phyloP scores from a whole-genome alignment of 2,329 filamentous ascomycete genomes.

The Byssothecium circinans region DNA sequence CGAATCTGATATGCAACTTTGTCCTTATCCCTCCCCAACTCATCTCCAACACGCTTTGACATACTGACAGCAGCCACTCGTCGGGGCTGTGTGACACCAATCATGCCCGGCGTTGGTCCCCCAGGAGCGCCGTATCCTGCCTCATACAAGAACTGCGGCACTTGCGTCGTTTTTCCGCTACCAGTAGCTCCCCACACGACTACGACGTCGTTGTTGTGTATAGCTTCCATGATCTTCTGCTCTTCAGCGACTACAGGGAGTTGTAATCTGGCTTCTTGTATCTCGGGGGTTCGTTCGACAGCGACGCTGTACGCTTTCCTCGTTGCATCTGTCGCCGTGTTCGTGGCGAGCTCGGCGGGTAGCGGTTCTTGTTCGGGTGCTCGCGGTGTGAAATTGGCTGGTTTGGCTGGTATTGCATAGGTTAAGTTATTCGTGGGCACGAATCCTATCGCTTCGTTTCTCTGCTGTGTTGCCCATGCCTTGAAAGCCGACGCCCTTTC shows the following conservation, averaged over 20 bases:
- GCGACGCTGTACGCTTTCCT: slow-evolving; percentile 77
- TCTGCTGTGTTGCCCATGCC: slow-evolving; percentile 83
- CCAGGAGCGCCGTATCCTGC: slow-evolving; percentile 81
- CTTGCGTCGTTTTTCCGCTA: slow-evolving; percentile 95
- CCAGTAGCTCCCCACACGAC: slow-evolving; percentile 94
- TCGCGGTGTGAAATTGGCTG: slow-evolving; percentile 67
- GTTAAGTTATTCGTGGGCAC: slow-evolving; percentile 50
- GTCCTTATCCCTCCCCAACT: slow-evolving; percentile 75
- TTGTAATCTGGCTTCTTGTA: slow-evolving; percentile 76
- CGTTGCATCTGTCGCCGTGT: slow-evolving; percentile 58
- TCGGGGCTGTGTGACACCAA: slow-evolving; percentile 91
- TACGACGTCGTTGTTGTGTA: slow-evolving; percentile 86
- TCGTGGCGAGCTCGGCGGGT: slow-evolving; percentile 63
- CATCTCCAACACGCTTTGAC: slow-evolving; percentile 85
- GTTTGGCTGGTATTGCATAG: slow-evolving; percentile 48
- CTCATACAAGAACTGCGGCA: slow-evolving; percentile 95
- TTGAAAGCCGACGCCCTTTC: slow-evolving; percentile 76
- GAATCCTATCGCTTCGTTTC: slow-evolving; percentile 80
- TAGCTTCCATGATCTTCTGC: slow-evolving; percentile 96
- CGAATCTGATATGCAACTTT: slow-evolving; percentile 88
- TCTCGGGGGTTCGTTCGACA: slow-evolving; percentile 68
- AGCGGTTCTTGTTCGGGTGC: slow-evolving; percentile 71
- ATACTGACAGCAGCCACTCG: slow-evolving; percentile 96
- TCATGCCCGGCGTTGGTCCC: slow-evolving; percentile 84
- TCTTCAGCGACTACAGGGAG: slow-evolving; percentile 93